phyloP scores from a whole-genome alignment of 2,329 filamentous ascomycete species.

The Penicillium sp. region DNA sequence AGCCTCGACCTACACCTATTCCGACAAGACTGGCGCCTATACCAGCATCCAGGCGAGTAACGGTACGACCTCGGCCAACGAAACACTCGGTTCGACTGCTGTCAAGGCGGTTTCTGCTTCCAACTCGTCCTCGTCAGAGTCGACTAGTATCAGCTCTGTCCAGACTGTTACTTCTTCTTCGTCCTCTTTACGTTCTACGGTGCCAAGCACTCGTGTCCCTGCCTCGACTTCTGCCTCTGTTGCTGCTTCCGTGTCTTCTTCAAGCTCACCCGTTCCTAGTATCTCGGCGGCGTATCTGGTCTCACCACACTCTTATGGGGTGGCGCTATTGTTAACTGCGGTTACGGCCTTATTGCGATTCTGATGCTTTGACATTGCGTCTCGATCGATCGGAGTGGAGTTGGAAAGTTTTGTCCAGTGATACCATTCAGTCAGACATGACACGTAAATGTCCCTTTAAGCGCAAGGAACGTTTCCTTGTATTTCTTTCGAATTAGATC shows the following conservation, averaged over 20 bases:
- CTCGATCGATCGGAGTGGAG: no score
- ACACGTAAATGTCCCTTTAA: no score
- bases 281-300: conserved; percentile 5
- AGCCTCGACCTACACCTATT: conserved; percentile 58
- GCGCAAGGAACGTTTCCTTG: no score
- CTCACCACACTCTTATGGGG: conserved; percentile 1
- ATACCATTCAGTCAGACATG: no score
- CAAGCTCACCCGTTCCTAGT: conserved; percentile 2
- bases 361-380: no score
- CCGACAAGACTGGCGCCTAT: conserved; percentile 56
- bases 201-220: no score
- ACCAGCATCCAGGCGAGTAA: conserved; percentile 52
- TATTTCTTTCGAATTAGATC: no score
- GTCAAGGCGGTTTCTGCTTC: conserved; percentile 2
- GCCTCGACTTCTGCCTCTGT: conserved; percentile 15
- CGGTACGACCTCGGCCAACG: conserved; percentile 6
- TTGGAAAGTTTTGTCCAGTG: no score
- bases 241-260: conserved; percentile 25
- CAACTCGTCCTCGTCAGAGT: conserved; percentile 2
- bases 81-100: conserved; percentile 5
- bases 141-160: conserved; percentile 4
- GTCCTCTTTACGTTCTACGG: no score
- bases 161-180: no score
- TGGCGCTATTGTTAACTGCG: no score
- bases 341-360: no score